Base-by-base conservation (phyloP, 164 flowering plant genomes). In the Magnolia kwangsiensis region DNA sequence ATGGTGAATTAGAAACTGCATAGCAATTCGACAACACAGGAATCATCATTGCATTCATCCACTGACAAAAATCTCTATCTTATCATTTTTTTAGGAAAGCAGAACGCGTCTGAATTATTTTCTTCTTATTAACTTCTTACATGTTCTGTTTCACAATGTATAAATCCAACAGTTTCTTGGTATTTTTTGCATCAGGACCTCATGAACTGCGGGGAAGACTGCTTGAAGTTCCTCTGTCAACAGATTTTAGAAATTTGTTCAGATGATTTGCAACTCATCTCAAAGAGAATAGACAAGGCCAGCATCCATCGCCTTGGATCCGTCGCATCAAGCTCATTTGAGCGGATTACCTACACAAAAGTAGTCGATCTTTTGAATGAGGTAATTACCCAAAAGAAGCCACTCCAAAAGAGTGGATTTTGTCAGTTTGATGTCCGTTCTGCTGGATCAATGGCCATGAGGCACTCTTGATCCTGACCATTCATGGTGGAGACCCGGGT, bases 121-220 rank as follows among this genome's bases (percentile, higher is more conserved):
- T 55, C 11, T 55, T 55, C 18, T 55, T 55, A 55, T 55, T 0
- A 55, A 8, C 61, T 10, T 55, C 61, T 55, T 10, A 55, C 61
- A 55, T 55, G 0, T 55, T 55, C 6, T 37, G 45, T 37, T 37
- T 37, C 45, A 51, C 9, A 10, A 10, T 55, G 61, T 55, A 10
- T 8, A 10, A 55, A 55, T 55, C 61, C 61, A 37, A 37, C 45
- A 5, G 4, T 37, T 37, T 37, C 45, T 37, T 37, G 45, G 45
- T 37, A 37, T 37, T 37, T 37, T 37, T 37, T 37, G 0, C 61
- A 10, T 10, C 86, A 94, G 99, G 97, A 89, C 80, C 87, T 87
- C 37, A 88, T 92, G 85, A 86, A 80, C 50, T 91, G 93, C 74
- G 97, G 91, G 19, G 87, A 79, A 63, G 95, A 92, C 76, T 87